Evolutionary conservation across 768 basidiomycete species (phyloP).

Genomic region (Boletus reticuloceps): DNA sequence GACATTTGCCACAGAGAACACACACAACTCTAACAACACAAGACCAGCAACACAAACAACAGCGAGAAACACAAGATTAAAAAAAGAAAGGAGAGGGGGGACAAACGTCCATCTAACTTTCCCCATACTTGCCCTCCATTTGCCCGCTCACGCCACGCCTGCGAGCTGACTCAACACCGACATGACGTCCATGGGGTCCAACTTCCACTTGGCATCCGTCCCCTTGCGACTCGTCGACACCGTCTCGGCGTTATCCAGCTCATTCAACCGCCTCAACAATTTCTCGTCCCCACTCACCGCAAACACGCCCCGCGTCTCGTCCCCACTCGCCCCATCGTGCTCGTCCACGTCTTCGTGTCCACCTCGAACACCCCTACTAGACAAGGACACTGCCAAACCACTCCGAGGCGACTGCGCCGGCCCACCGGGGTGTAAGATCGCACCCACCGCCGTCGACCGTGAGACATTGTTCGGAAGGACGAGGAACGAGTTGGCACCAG

Average conservation of each 20-base stretch:
- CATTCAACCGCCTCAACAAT: constrained; percentile 70
- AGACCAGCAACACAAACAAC: too few relatives aligned
- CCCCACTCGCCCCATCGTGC: constrained; percentile 30
- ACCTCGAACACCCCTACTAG: constrained; percentile 4
- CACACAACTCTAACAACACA: too few relatives aligned
- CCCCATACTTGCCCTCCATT: too few relatives aligned
- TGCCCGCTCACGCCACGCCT: neutral
- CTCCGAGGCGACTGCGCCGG: constrained; percentile 37
- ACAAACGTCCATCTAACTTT: too few relatives aligned
- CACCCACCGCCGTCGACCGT: constrained; percentile 77
- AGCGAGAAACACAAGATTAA: too few relatives aligned
- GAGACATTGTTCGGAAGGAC: constrained; percentile 82
- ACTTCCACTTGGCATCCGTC: constrained; percentile 77
- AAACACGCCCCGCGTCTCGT: constrained; percentile 57
- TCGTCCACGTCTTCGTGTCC: neutral
- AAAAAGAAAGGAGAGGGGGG: too few relatives aligned
- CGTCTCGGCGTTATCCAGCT: constrained; percentile 71
- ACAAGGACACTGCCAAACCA: constrained; percentile 34
- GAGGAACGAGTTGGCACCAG: constrained; percentile 75
- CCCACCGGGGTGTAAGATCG: constrained; percentile 68
- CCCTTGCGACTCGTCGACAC: constrained; percentile 67
- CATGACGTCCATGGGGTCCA: constrained; percentile 38
- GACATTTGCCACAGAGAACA: too few relatives aligned
- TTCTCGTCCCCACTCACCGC: constrained; percentile 77
- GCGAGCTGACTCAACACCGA: constrained; percentile 27